Base-by-base conservation (phyloP, 2,329 filamentous ascomycete species). In the Geosmithia flava region DNA sequence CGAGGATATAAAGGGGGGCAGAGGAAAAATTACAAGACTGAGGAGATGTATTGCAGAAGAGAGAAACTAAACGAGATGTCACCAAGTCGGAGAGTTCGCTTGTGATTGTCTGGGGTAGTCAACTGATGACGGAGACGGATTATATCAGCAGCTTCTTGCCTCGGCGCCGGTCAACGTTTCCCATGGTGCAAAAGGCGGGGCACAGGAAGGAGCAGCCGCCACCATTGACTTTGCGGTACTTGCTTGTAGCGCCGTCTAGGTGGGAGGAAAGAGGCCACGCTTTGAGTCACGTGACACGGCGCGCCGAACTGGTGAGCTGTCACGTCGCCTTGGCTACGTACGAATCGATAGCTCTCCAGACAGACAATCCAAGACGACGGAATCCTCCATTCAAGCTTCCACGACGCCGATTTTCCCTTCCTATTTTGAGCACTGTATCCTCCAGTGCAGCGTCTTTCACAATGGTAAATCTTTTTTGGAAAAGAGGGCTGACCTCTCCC, bases 391-490 rank as follows among this genome's bases (percentile, higher is more conserved):
- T 47, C 30, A 6, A 41, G 16, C 37, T 42, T 42, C 23, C 27
- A 20, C 16, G 30, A 17, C 20, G 39, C 37, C 19, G 30, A 17
- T 10, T 44, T 42, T 41, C 17, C 30, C 47, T 50, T 16, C 44
- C 20, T 39, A 10, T 37, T 37, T 11, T 7, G 11, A 29, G 19
- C 30, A 47, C 19, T 11, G 29, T 20, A 27, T 20, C 23, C 8
- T 7, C 29, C 20, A 37, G 37, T 42, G 46, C 37, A 27, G 23
- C 30, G 30, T 42, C 33, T 27, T 30, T 30, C 33, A 42, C 19
- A 47, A 51, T 51, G 50, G 50, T 51, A 45, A n/a, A n/a, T n/a
- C n/a, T 19, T 44, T 20, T 33, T 11, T 13, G 19, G 40, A n/a
- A 19, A 42, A 16, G 44, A 49, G 7, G n/a, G n/a, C 41, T 13